Evolutionary conservation across 78 protist species (phyloP).

Genomic region (Speleostelium caveatum): DNA sequence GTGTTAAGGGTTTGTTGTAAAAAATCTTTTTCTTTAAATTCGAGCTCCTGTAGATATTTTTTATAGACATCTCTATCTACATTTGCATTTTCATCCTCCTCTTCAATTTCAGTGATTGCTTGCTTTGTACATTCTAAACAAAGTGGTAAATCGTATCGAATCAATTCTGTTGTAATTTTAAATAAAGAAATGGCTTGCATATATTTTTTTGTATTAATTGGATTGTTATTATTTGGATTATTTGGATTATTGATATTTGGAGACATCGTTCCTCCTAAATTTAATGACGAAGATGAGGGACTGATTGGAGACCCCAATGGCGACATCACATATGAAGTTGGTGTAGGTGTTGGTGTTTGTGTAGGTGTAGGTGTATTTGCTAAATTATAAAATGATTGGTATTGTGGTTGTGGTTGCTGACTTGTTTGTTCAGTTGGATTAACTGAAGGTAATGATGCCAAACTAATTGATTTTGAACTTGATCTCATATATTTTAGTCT

Average conservation of each 20-base stretch:
- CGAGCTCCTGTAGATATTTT: constrained; percentile 3
- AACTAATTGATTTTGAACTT: constrained; percentile 45
- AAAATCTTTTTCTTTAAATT: neutral
- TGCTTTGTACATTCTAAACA: constrained; percentile 72
- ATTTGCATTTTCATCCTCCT: constrained; percentile 12
- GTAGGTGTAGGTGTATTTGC: constrained; percentile 1
- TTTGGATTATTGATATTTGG: neutral
- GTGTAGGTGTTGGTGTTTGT: neutral
- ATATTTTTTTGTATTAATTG: constrained; percentile 20
- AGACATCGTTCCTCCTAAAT: neutral
- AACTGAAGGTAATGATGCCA: constrained; percentile 49
- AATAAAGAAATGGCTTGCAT: constrained; percentile 43
- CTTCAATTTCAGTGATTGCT: constrained; percentile 33
- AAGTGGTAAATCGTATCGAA: constrained; percentile 36
- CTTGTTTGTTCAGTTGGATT: neutral
- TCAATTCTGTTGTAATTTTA: constrained; percentile 48
- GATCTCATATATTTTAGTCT: constrained; percentile 66
- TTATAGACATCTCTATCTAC: constrained; percentile 20
- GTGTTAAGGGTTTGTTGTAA: neutral
- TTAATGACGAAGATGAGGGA: neutral
- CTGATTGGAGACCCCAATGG: neutral
- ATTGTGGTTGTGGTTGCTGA: neutral
- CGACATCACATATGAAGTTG: neutral
- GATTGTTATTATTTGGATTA: neutral
- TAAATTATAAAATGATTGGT: neutral